Conservation (phyloP, 2,329 filamentous ascomycete genomes). For the Fusarium sp. region DNA sequence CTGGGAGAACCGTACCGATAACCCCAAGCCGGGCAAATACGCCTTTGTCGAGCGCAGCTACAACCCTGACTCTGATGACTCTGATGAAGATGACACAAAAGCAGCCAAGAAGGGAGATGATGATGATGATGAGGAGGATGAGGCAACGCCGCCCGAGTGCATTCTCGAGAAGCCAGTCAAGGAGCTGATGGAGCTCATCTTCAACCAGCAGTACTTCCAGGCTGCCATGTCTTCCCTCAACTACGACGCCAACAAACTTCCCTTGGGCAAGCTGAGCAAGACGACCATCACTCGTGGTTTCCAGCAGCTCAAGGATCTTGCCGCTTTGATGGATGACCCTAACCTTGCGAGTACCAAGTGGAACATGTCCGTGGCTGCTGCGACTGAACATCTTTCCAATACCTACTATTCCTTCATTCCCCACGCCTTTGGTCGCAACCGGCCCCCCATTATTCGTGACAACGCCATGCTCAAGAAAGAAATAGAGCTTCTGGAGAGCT, state of each 20-base stretch:
- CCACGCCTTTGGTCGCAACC: constrained; percentile 79
- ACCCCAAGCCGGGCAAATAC: constrained; percentile 76
- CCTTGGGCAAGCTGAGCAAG: constrained; percentile 86
- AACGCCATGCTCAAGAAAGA: constrained; percentile 74
- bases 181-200: constrained; percentile 81
- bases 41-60: constrained; percentile 85
- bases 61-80: constrained; percentile 72
- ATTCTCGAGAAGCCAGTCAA: constrained; percentile 70
- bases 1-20: constrained; percentile 64
- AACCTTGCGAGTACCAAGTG: constrained; percentile 59
- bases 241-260: constrained; percentile 80
- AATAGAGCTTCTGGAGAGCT: constrained; percentile 80
- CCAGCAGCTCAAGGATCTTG: constrained; percentile 79
- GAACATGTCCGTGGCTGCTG: constrained; percentile 50
- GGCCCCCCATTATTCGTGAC: constrained; percentile 74
- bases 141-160: constrained; percentile 59
- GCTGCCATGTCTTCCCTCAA: constrained; percentile 73
- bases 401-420: constrained; percentile 85
- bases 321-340: constrained; percentile 70
- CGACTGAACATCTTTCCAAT: constrained; percentile 76
- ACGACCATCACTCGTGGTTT: constrained; percentile 80
- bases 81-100: constrained; percentile 53
- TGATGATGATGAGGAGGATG: constrained; percentile 51
- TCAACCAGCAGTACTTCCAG: constrained; percentile 79
- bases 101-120: constrained; percentile 51